phyloP scores from a whole-genome alignment of 768 basidiomycete species.

The Mycena epipterygia region DNA sequence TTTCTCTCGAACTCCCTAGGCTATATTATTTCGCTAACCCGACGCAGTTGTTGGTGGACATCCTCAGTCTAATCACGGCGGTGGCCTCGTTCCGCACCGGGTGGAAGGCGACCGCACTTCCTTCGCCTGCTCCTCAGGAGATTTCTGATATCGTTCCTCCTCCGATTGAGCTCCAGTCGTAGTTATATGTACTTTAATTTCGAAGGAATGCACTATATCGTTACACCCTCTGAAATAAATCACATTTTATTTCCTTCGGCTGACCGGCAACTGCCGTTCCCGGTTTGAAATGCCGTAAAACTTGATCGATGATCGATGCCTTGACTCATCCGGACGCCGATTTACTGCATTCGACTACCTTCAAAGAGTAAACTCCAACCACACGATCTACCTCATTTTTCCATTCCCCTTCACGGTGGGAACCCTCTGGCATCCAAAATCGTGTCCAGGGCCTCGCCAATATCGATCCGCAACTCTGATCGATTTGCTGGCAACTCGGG shows the following conservation, averaged over 20 bases:
- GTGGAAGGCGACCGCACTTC: slow-evolving; percentile 29
- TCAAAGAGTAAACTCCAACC: slow-evolving; percentile 12
- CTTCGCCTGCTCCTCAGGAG: slow-evolving; percentile 12
- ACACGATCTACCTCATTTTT: slow-evolving; percentile 5
- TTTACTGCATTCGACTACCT: neutral
- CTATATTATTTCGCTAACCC: slow-evolving; percentile 24
- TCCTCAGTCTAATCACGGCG: slow-evolving; percentile 52
- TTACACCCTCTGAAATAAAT: neutral
- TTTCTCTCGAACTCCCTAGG: neutral
- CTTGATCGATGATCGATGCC: slow-evolving; percentile 16
- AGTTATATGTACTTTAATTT: neutral
- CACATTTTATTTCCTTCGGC: too few species aligned
- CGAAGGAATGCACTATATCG: neutral
- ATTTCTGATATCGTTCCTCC: slow-evolving; percentile 24
- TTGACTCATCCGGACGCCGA: slow-evolving; percentile 26
- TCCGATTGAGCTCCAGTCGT: slow-evolving; percentile 17
- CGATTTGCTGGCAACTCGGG: neutral
- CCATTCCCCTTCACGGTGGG: neutral
- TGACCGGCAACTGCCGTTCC: neutral
- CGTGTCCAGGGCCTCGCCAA: neutral
- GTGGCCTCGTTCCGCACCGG: slow-evolving; percentile 30
- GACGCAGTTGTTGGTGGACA: slow-evolving; percentile 56
- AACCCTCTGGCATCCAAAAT: neutral
- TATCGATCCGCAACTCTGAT: neutral
- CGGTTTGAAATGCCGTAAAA: neutral